phyloP scores from a whole-genome alignment of 2,329 filamentous ascomycete species.

The Ceratocystis alfenasii region DNA sequence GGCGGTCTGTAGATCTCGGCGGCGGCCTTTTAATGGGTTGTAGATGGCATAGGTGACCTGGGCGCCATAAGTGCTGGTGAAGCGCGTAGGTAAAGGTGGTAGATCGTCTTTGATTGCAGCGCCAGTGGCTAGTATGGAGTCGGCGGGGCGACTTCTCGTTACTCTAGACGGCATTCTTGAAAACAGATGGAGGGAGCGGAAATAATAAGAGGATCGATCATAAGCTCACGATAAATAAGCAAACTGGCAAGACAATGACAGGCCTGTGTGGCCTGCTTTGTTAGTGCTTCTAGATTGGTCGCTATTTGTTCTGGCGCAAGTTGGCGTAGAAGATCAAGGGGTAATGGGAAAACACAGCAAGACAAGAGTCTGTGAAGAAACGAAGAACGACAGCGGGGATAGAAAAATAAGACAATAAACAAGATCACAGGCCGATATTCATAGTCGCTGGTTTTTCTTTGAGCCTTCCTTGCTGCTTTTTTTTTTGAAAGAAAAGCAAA shows the following conservation, averaged over 20 bases:
- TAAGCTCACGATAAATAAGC: background rate
- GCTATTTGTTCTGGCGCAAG: background rate
- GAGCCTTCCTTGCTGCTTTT: background rate
- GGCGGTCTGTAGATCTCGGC: slow-evolving; percentile 23
- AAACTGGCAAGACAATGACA: background rate
- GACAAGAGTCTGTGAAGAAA: background rate
- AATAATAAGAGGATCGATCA: background rate
- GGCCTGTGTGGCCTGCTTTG: background rate
- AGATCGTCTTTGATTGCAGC: slow-evolving; percentile 24
- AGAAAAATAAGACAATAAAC: background rate
- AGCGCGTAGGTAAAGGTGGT: slow-evolving; percentile 24
- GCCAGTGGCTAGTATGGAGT: slow-evolving; percentile 17
- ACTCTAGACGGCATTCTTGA: slow-evolving; percentile 16
- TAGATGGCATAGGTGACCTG: slow-evolving; percentile 24
- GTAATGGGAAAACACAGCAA: background rate
- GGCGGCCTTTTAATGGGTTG: slow-evolving; percentile 24
- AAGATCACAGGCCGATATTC: slow-evolving; percentile 1
- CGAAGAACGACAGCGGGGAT: background rate
- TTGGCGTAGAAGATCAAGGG: background rate
- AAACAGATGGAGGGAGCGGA: background rate
- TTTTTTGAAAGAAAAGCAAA: background rate
- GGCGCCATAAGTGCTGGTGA: slow-evolving; percentile 25
- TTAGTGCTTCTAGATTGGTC: background rate
- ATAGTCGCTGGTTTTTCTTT: background rate
- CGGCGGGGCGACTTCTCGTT: slow-evolving; percentile 1